Base-by-base conservation (phyloP, 2,329 filamentous ascomycete genomes). In the Pseudocercospora vitis region DNA sequence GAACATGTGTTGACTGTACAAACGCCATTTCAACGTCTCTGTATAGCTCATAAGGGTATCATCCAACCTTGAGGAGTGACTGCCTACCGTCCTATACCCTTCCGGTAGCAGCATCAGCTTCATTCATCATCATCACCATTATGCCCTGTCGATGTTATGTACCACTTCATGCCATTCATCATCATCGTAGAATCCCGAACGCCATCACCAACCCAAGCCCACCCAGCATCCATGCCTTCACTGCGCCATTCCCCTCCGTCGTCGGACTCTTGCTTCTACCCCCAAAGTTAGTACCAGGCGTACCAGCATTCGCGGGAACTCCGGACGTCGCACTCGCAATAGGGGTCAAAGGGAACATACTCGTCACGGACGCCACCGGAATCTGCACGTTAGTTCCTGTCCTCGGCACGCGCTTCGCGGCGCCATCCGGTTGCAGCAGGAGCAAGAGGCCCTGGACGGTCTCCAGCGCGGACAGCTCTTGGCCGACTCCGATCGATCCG, bases 381-480 rank as follows among this genome's bases (percentile, higher is more conserved):
- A 65, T 63, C 12, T 39, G 52, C 4, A 63, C 61, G 32, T 57
- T 61, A 7, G 53, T 50, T 14, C 48, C 51, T 2, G 50, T 58
- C 16, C 26, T 33, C 5, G 59, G 63, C 18, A 53, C 45, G 14
- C 46, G 53, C 4, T 49, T 37, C 14, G 32, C 24, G 5, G 50
- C 46, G 26, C 33, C 48, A 8, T 28, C 48, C 5, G 50, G 50
- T n/a, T 58, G 31, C 8, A 65, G 51, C 14, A 67, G n/a, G n/a
- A n/a, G 50, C 12, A 78, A 63, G 26, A 78, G 67, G 5, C 71
- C 66, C 56, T 77, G 74, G 4, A 75, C 71, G 19, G 75, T 71
- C 58, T 77, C 75, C 44, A 78, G 56, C 8, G 74, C 76, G 4
- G 68, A 69, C 29, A 78, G 62, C 61, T 77, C 71, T 57, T 78